Evolutionary conservation across 768 basidiomycete species (phyloP).

Genomic region (Rubroboletus satanas): DNA sequence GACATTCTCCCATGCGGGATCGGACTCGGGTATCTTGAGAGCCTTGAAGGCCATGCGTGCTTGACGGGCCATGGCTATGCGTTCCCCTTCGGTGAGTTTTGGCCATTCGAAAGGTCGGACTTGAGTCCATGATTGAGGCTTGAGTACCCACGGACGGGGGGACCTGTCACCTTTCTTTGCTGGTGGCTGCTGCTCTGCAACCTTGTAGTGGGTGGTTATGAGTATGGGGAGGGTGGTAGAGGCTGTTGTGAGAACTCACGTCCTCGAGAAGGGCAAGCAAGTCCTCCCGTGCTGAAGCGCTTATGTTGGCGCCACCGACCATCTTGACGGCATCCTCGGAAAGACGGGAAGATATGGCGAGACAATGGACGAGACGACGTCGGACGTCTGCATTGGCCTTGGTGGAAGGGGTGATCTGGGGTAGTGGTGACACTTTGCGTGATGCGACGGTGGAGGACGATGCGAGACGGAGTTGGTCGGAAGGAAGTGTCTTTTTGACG

Average conservation of each 20-base stretch:
- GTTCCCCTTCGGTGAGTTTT: conserved; percentile 45
- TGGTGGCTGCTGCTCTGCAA: conserved; percentile 43
- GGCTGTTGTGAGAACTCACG: conserved; percentile 32
- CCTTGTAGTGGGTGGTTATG: conserved; percentile 30
- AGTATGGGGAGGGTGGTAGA: neutral
- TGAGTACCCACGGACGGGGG: conserved; percentile 50
- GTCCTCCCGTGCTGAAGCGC: conserved; percentile 36
- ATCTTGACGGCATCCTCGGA: conserved; percentile 36
- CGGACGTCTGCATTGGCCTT: conserved; percentile 25
- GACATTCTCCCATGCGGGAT: conserved; percentile 62
- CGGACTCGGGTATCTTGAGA: conserved; percentile 54
- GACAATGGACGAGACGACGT: conserved; percentile 46
- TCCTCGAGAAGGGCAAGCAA: conserved; percentile 48
- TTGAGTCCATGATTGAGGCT: conserved; percentile 57
- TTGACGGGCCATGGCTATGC: conserved; percentile 46
- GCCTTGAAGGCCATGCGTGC: conserved; percentile 46
- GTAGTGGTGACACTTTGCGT: conserved; percentile 31
- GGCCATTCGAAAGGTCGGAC: conserved; percentile 67
- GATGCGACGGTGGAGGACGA: conserved; percentile 27
- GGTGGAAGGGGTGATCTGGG: conserved; percentile 17
- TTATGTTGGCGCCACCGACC: conserved; percentile 42
- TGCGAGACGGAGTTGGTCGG: conserved; percentile 29
- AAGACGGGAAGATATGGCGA: conserved; percentile 48
- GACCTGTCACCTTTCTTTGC: conserved; percentile 36
- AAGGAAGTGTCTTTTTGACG: conserved; percentile 25